These are phyloP conservation scores for Lichtheimia ornata DNA, from an alignment of 371 early-diverging fungal genomes.

Conservation along the genomic window DNA sequence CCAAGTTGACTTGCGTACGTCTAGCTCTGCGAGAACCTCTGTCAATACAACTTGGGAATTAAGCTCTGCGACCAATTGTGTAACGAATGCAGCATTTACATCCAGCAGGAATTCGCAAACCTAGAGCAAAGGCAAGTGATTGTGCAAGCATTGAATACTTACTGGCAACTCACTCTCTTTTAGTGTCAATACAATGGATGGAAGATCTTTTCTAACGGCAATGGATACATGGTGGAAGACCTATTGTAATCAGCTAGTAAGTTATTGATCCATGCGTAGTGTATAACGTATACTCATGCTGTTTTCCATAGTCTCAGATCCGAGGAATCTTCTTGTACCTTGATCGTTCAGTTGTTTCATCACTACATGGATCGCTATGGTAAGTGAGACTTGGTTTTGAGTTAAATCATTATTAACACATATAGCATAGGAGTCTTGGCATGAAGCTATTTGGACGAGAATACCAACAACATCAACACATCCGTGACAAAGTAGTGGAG, in stretches of 20 bases:
- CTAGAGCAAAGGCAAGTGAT: constrained; percentile 28
- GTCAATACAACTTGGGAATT: constrained; percentile 73
- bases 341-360: constrained; percentile 87
- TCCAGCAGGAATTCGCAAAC: constrained; percentile 29
- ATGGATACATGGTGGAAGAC: constrained; percentile 65
- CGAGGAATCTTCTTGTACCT: constrained; percentile 86
- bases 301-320: constrained; percentile 62
- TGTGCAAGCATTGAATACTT: no score
- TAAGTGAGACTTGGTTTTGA: neutral
- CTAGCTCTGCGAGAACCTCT: constrained; percentile 83
- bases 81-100: constrained; percentile 56
- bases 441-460: constrained; percentile 69
- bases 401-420: no score
- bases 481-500: constrained; percentile 54
- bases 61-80: constrained; percentile 65
- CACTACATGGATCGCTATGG: constrained; percentile 76
- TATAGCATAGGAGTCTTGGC: constrained; percentile 69
- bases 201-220: constrained; percentile 48
- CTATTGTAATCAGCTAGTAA: constrained; percentile 74
- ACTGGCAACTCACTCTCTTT: neutral
- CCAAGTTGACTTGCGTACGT: neutral
- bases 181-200: constrained; percentile 1
- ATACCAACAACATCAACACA: constrained; percentile 49
- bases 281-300: no score
- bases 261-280: no score